These are phyloP conservation scores for Cnidoscolus chayamansa DNA, from an alignment of 441 rosid genomes.

Conservation along the genomic window DNA sequence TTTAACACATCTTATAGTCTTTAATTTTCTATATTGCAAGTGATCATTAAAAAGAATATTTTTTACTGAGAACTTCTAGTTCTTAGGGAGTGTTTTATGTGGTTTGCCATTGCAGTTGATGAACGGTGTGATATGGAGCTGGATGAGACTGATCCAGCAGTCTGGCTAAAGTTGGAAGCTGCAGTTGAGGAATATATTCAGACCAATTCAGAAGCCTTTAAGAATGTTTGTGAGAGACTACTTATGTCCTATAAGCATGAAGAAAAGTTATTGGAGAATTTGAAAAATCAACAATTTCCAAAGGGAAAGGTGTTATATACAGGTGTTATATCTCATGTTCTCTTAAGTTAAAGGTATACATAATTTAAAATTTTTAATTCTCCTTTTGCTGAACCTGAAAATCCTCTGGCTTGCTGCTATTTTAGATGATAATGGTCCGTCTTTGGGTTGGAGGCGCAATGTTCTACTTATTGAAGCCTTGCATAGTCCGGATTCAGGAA, in stretches of 20 bases:
- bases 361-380: constrained; percentile 7
- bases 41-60: neutral
- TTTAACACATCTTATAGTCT: too few species aligned
- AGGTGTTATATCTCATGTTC: constrained; percentile 42
- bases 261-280: constrained; percentile 60
- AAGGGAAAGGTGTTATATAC: constrained; percentile 46
- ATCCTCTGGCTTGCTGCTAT: constrained; percentile 25
- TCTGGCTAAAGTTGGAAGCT: constrained; percentile 89
- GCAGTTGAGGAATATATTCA: constrained; percentile 75
- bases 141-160: constrained; percentile 97
- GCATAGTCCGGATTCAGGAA: constrained; percentile 85
- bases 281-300: constrained; percentile 43
- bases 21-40: neutral
- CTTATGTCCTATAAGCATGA: constrained; percentile 73
- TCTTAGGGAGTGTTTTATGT: constrained; percentile 22
- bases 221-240: constrained; percentile 68
- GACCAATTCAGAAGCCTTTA: constrained; percentile 59
- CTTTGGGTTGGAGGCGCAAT: constrained; percentile 92
- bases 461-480: constrained; percentile 91
- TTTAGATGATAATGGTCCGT: constrained; percentile 59
- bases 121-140: constrained; percentile 98
- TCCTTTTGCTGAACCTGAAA: constrained; percentile 24
- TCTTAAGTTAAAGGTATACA: constrained; percentile 4
- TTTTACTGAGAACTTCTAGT: constrained; percentile 8
- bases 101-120: constrained; percentile 55